Evolutionary conservation across 2,329 filamentous ascomycete genomes (phyloP).

Genomic region (Madurella mycetomatis): DNA sequence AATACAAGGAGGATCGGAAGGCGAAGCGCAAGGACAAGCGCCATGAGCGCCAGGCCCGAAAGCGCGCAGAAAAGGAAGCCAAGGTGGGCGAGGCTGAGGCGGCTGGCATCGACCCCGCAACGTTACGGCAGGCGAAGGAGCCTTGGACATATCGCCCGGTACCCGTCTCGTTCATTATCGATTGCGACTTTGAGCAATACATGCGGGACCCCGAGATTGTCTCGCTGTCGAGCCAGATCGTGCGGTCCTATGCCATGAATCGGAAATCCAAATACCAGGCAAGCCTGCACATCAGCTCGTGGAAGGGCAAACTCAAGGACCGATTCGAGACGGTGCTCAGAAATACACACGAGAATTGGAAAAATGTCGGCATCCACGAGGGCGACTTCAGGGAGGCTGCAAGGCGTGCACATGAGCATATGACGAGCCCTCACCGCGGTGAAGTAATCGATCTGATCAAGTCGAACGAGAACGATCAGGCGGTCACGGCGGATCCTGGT

Average conservation of each 20-base stretch:
- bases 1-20: conserved; percentile 57
- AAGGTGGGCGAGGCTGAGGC: conserved; percentile 43
- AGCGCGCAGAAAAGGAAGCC: conserved; percentile 46
- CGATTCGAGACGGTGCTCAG: conserved; percentile 73
- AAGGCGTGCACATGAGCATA: conserved; percentile 60
- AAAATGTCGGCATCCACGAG: conserved; percentile 66
- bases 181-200: conserved; percentile 86
- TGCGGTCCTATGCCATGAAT: conserved; percentile 86
- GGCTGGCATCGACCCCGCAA: conserved; percentile 40
- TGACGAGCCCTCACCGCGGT: conserved; percentile 56
- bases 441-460: conserved; percentile 55
- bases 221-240: conserved; percentile 79
- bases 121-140: conserved; percentile 27
- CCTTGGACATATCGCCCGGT: conserved; percentile 45
- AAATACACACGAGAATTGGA: conserved; percentile 74
- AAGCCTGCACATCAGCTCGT: conserved; percentile 74
- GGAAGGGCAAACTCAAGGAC: conserved; percentile 67
- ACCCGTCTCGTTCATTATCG: conserved; percentile 76
- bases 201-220: conserved; percentile 86
- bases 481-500: conserved; percentile 29
- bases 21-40: conserved; percentile 52
- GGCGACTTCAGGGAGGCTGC: conserved; percentile 70
- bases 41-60: conserved; percentile 43
- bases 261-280: conserved; percentile 60
- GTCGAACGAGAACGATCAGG: conserved; percentile 29